Conservation (phyloP, 805 yeast genomes). For the Yamadazyma insecticola region DNA sequence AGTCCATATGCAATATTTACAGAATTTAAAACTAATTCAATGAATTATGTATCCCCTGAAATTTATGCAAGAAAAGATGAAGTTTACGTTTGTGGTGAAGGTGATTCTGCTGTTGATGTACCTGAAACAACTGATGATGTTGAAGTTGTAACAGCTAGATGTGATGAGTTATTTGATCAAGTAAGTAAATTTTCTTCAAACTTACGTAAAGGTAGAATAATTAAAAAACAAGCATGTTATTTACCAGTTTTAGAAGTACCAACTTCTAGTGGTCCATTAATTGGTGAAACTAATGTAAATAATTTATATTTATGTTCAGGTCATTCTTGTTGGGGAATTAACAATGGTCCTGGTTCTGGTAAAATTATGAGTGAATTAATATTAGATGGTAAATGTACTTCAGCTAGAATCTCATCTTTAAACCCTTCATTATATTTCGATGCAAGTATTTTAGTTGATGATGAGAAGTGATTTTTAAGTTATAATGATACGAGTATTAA, state of each 20-base stretch:
- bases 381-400: slow-evolving; percentile 72
- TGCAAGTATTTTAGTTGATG: slow-evolving; percentile 45
- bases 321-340: slow-evolving; percentile 98
- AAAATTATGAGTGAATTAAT: slow-evolving; percentile 82
- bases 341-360: slow-evolving; percentile 98
- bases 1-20: slow-evolving; percentile 93
- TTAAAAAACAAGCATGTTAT: slow-evolving; percentile 90
- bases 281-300: slow-evolving; percentile 88
- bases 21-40: slow-evolving; percentile 69
- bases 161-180: slow-evolving; percentile 79
- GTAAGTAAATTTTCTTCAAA: slow-evolving; percentile 74
- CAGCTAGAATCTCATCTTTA: slow-evolving; percentile 76
- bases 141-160: slow-evolving; percentile 77
- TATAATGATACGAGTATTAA: no score
- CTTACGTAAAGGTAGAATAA: slow-evolving; percentile 66
- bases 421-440: slow-evolving; percentile 88
- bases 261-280: slow-evolving; percentile 85
- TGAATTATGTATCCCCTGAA: slow-evolving; percentile 81
- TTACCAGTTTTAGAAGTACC: slow-evolving; percentile 93
- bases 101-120: slow-evolving; percentile 82
- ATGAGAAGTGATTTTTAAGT: no score
- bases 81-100: slow-evolving; percentile 96
- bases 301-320: slow-evolving; percentile 82
- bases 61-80: slow-evolving; percentile 94
- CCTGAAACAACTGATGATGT: slow-evolving; percentile 96